These are phyloP conservation scores for Daucus carota DNA, from an alignment of 129 eudicot species.

Conservation along the genomic window DH1_v3.0 NC_030386.2:31804501-31805000, in stretches of 20 bases:
- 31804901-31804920: background rate
- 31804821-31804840: background rate
- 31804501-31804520: too few species aligned
- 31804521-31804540: background rate
- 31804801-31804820: background rate
- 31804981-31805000: background rate
- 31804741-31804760: slow-evolving; percentile 60
- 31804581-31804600: slow-evolving; percentile 84
- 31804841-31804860: slow-evolving; percentile 17
- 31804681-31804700: slow-evolving; percentile 95
- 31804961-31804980: background rate
- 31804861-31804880: slow-evolving; percentile 11
- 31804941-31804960: background rate
- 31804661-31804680: slow-evolving; percentile 89
- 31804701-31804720: slow-evolving; percentile 85
- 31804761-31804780: background rate
- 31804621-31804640: slow-evolving; percentile 84
- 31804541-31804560: background rate
- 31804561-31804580: background rate
- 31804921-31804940: background rate
- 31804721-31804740: slow-evolving; percentile 85
- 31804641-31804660: slow-evolving; percentile 74
- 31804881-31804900: slow-evolving; percentile 5
- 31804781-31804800: background rate
- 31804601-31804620: slow-evolving; percentile 86